phyloP scores from a whole-genome alignment of 495 filamentous ascomycete species.

The Clavariopsis aquatica region DNA sequence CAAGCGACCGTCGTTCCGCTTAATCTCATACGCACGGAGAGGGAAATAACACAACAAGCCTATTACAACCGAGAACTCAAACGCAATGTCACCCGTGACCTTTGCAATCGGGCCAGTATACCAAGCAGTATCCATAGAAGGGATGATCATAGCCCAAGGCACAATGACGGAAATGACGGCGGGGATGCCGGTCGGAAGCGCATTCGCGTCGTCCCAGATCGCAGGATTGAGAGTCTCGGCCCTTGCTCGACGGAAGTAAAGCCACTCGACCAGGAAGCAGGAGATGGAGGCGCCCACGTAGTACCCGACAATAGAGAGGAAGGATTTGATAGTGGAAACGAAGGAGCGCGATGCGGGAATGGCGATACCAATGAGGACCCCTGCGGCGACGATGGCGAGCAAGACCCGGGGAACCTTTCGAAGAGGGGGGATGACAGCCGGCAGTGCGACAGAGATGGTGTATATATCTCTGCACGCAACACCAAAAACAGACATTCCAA shows the following conservation, averaged over 20 bases:
- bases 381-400: background rate
- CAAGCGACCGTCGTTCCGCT: no score
- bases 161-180: background rate
- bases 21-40: background rate
- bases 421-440: background rate
- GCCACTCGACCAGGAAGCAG: slow-evolving; percentile 1
- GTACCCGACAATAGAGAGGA: background rate
- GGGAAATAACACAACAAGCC: background rate
- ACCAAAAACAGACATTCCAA: background rate
- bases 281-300: background rate
- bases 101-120: background rate
- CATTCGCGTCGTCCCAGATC: background rate
- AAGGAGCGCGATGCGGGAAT: background rate
- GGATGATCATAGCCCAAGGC: background rate
- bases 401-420: background rate
- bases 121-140: background rate
- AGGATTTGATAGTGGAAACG: background rate
- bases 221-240: background rate
- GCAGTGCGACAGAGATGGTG: background rate
- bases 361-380: background rate
- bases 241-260: background rate
- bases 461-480: background rate
- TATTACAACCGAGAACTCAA: background rate
- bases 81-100: background rate
- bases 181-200: background rate